Percentiles rank a stretch among this genome's conserved stretches.
These are phyloP conservation scores for Nakazawaea sp. DNA, from an alignment of 805 yeast genomes.

Conservation along the genomic window DNA sequence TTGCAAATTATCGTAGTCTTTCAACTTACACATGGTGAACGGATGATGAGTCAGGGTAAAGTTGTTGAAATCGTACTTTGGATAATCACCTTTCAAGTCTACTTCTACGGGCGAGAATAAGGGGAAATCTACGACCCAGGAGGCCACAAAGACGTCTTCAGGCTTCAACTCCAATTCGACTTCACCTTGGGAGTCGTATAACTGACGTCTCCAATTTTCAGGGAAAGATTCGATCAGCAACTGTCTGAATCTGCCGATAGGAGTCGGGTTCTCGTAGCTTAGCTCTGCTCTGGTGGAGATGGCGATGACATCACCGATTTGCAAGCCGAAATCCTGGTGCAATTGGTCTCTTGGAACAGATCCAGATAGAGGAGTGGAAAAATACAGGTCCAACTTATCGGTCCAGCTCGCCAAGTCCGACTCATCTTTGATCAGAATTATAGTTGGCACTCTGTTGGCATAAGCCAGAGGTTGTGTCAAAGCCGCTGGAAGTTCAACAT, in stretches of 20 bases:
- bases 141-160: constrained; percentile 44
- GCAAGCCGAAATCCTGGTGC: constrained; percentile 30
- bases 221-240: constrained; percentile 55
- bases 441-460: constrained; percentile 49
- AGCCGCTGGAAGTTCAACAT: constrained; percentile 24
- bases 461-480: constrained; percentile 38
- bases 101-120: constrained; percentile 71
- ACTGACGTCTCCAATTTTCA: constrained; percentile 36
- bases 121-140: constrained; percentile 94
- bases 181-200: constrained; percentile 12
- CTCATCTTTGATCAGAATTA: constrained; percentile 41
- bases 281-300: constrained; percentile 63
- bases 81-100: constrained; percentile 34
- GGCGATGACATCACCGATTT: constrained; percentile 70
- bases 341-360: constrained; percentile 18
- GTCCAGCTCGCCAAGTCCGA: constrained; percentile 38
- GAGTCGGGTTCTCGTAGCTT: constrained; percentile 92
- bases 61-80: constrained; percentile 43
- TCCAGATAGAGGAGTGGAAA: too few relatives aligned
- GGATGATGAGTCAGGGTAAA: constrained; percentile 90
- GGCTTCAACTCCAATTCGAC: constrained; percentile 18
- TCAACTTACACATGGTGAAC: constrained; percentile 81
- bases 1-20: constrained; percentile 54
- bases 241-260: constrained; percentile 82
- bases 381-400: constrained; percentile 21